Conservation (phyloP, 176 grass and related monocot genomes). For the Hyparrhenia diplandra region DNA sequence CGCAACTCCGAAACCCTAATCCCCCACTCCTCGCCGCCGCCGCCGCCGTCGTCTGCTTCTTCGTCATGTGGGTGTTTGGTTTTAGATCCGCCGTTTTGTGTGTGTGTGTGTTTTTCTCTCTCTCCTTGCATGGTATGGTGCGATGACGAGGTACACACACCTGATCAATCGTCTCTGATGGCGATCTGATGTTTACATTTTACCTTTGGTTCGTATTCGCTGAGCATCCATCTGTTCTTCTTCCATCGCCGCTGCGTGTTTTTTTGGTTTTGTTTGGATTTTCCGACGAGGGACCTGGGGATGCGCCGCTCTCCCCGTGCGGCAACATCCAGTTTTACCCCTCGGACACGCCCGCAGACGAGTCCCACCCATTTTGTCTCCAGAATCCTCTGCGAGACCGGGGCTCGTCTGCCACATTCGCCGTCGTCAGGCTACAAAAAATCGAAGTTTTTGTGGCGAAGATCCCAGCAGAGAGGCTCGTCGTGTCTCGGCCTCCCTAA, state of each 20-base stretch:
- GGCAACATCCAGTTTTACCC: constrained; percentile 23
- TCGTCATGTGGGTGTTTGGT: too few species aligned
- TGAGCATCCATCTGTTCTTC: constrained; percentile 16
- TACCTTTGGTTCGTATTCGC: constrained; percentile 57
- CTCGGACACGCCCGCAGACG: background rate
- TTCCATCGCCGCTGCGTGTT: accelerated
- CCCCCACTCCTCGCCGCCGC: background rate
- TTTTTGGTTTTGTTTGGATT: background rate
- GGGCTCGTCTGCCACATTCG: constrained; percentile 14
- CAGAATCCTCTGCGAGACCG: background rate
- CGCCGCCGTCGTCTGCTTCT: background rate
- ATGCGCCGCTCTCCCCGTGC: constrained; percentile 8
- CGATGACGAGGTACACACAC: constrained; percentile 22
- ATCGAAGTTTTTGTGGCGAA: background rate
- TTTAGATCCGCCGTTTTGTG: background rate
- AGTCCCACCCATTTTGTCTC: background rate
- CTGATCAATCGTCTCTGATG: background rate
- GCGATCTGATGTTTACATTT: constrained; percentile 25
- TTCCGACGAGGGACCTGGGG: constrained; percentile 25
- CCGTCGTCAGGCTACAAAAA: too few species aligned
- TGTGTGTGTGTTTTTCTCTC: accelerated
- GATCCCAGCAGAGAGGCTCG: constrained; percentile 49
- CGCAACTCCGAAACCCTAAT: background rate
- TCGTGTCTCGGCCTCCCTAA: constrained; percentile 26
- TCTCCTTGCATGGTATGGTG: background rate